These are phyloP conservation scores for Skeletonema grethae DNA, from an alignment of 108 stramenopile genomes.

Conservation along the genomic window DNA sequence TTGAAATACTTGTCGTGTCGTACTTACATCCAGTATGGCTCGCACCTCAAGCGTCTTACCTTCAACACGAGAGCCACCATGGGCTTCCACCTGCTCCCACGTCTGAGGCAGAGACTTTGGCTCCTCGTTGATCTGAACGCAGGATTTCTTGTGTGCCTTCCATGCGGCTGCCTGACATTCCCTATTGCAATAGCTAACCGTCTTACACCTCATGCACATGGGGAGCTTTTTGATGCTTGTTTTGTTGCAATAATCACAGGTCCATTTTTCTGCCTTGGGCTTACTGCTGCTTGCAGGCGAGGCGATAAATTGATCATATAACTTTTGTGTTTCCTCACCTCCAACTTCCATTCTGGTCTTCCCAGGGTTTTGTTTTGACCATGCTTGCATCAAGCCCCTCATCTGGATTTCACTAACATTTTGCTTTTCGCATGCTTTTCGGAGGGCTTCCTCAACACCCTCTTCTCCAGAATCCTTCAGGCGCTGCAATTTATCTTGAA, in stretches of 20 bases:
- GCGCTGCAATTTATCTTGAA: constrained; percentile 4
- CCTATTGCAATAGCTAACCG: constrained; percentile 30
- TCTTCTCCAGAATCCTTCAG: neutral
- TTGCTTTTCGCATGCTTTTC: neutral
- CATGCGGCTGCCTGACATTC: constrained; percentile 42
- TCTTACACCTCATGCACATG: constrained; percentile 40
- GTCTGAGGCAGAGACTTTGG: constrained; percentile 15
- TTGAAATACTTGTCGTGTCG: constrained; percentile 32
- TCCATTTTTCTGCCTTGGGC: constrained; percentile 18
- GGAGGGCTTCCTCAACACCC: neutral
- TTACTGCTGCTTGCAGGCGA: constrained; percentile 2
- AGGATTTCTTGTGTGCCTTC: constrained; percentile 47
- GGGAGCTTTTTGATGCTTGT: constrained; percentile 23
- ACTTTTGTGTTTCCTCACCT: constrained; percentile 29
- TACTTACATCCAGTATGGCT: constrained; percentile 34
- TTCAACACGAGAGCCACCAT: constrained; percentile 18
- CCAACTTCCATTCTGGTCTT: constrained; percentile 27
- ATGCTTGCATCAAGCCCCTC: constrained; percentile 18
- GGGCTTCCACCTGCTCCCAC: constrained; percentile 49
- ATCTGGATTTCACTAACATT: neutral
- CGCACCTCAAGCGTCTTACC: constrained; percentile 44
- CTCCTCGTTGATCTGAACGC: constrained; percentile 18
- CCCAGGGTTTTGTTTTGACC: constrained; percentile 24
- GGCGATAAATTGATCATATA: constrained; percentile 30
- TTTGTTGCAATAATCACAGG: constrained; percentile 41